Base-by-base conservation (phyloP, 352 stramenopile species). In the Globisporangium middletonii region DNA sequence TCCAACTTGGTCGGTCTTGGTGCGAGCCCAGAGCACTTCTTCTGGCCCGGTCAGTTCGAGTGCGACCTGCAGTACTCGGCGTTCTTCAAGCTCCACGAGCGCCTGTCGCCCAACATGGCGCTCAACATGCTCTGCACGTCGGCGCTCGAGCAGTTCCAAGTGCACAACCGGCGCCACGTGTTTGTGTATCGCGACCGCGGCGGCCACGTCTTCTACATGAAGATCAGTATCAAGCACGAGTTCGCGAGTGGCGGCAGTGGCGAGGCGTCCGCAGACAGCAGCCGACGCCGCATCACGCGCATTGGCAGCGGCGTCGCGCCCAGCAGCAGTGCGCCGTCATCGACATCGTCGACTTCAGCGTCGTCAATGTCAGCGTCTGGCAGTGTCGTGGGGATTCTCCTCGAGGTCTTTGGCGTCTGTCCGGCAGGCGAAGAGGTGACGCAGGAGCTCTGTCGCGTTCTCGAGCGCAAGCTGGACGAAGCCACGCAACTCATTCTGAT, bases 151-250 rank as follows among this genome's bases (percentile, higher is more conserved):
- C 86, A 92, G 53, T 95, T 95, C 50, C 83, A 95, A 75, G 86
- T 95, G 35, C 85, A 94, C 70, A 95, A 95, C 63, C 77, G 86
- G 4, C 79, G 81, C 2, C 79, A 95, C 35, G 81, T 92, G 30
- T 95, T 95, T 62, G 86, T 95, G 11, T 95, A 95, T 51, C 72
- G 83, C 16, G 84, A 95, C 63, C 80, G 83, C 4, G 78, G 83
- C 23, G 84, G 86, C 3, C 81, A 94, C 49, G 86, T 94, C 19
- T 95, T 94, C 67, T 95, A 95, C 62, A 92, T 95, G 69, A 90
- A 90, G 54, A 91, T 94, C 62, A 86, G 80, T 46, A 70, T 89
- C 53, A 76, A 72, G 50, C 68, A 77, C 43, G 69, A 66, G 27
- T 47, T 8, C 4, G 3, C 16, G 52, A 44, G 15, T 41, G 18